Evolutionary conservation across 768 basidiomycete species (phyloP), one percentile per base, ranked within the genome.

Genomic region (Xerocomellus chrysenteron): DNA sequence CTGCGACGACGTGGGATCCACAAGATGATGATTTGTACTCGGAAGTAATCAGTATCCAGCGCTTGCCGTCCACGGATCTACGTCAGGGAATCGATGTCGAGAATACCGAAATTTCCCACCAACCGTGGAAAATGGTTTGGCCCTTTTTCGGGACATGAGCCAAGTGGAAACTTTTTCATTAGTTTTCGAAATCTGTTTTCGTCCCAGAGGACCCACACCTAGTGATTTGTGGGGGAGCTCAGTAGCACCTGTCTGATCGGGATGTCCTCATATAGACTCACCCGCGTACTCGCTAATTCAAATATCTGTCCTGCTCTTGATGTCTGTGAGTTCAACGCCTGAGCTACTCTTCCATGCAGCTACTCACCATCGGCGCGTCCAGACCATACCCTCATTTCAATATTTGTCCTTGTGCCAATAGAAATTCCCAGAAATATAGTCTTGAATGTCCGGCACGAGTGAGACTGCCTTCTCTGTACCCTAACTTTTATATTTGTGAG

Each of bases 11-110:
- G 17, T 81, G 79, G 67, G 82, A 81, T 3, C 82, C 80, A n/a
- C 74, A 73, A 11, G 82, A 83, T 61, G 76, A 78, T 42, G 59
- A 59, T 24, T 58, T 73, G 39, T 68, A 73, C 49, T 78, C 75
- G 9, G 74, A 69, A 12, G 62, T 66, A 19, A 64, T 72, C 8
- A 73, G 68, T 35, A 62, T 69, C 32, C 72, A 74, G 28, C 74
- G 76, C 40, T 64, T 82, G 19, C 80, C 79, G 13, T 80, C 85
- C 16, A 85, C 83, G 21, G 87, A 88, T 67, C 67, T 87, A 40
- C 84, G 78, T 5, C 71, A 73, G 57, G 78, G 88, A 36, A 76
- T 82, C 69, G 79, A 84, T 61, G 69, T 65, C 12, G 85, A 85
- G 71, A 74, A 8, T 79, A 77, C 24, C 2, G 7, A 75, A 14